Base-by-base conservation (phyloP, 2,329 filamentous ascomycete genomes). In the Colletotrichum tropicicola region DNA sequence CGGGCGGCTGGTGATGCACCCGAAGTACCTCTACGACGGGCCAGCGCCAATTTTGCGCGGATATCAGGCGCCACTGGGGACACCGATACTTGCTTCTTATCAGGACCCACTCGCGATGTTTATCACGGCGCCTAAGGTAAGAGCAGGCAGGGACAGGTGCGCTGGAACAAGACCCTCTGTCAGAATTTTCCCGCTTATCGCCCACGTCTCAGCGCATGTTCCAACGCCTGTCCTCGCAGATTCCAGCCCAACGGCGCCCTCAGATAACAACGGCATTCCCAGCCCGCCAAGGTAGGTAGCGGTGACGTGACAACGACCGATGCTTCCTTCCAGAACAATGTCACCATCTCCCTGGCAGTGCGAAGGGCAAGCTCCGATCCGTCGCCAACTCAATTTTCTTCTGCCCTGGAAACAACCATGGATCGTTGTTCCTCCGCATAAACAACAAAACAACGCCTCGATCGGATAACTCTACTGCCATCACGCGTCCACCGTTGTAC, bases 11-110 rank as follows among this genome's bases (percentile, higher is more conserved):
- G 30, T 52, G 48, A 43, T 65, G 57, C 6, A n/a, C 19, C 13
- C 17, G 12, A 60, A 49, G 57, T 65, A 55, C 28, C n/a, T 48
- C 12, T 23, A 10, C 27, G n/a, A 10, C 5, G 5, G 27, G 3
- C 37, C 37, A 15, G 8, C 4, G 19, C 32, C 2, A 30, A 59
- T 39, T 41, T 35, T 9, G 27, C 9, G 12, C 6, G 7, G 19
- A 28, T 17, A 6, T 48, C 55, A 8, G 12, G 49, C 17, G 15
- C 9, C 13, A n/a, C 19, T 44, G 35, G 61, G 49, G 57, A 51
- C 35, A 45, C 61, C 57, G 49, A 56, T 62, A 65, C 62, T 61
- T 52, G 43, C 10, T 4, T 45, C 43, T 32, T 45, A 47, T 62
- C 62, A 15, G 21, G 28, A 21, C 7, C 57, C 51, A 56, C 49